Conservation (phyloP, 805 yeast species). For the Tetrapisispora taiwanensis region DNA sequence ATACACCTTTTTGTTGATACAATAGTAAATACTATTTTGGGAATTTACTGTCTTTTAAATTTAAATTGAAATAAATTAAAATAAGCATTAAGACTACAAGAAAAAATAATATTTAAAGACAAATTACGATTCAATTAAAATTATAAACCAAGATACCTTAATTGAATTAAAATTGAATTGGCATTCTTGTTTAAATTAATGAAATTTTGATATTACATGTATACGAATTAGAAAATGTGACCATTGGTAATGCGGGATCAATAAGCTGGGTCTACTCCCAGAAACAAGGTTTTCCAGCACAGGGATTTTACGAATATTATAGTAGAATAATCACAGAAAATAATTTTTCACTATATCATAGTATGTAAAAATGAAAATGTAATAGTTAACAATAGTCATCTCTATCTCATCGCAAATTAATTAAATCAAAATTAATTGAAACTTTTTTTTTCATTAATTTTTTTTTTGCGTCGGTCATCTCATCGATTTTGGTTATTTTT, state of each 20-base stretch:
- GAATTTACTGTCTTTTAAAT: background rate
- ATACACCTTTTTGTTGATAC: background rate
- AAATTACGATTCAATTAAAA: too few species aligned
- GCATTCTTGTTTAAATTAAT: background rate
- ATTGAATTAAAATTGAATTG: too few species aligned
- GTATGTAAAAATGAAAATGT: background rate
- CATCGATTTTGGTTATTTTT: background rate
- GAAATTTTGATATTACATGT: background rate
- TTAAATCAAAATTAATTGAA: background rate
- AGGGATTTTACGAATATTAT: too few species aligned
- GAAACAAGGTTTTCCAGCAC: too few species aligned
- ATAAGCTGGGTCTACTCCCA: too few species aligned
- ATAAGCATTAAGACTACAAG: background rate
- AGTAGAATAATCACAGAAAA: too few species aligned
- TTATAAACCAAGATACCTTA: too few species aligned
- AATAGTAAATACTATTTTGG: background rate
- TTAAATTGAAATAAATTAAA: too few species aligned
- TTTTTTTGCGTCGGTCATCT: slow-evolving; percentile 4
- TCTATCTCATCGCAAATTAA: background rate
- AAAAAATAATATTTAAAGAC: too few species aligned
- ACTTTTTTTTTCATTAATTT: background rate
- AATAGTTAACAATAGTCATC: background rate
- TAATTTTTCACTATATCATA: too few species aligned
- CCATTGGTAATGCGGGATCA: too few species aligned
- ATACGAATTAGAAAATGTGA: background rate